phyloP scores from a whole-genome alignment of 1,284 basidiomycete species.

The Xerocomus amazonicus region DNA sequence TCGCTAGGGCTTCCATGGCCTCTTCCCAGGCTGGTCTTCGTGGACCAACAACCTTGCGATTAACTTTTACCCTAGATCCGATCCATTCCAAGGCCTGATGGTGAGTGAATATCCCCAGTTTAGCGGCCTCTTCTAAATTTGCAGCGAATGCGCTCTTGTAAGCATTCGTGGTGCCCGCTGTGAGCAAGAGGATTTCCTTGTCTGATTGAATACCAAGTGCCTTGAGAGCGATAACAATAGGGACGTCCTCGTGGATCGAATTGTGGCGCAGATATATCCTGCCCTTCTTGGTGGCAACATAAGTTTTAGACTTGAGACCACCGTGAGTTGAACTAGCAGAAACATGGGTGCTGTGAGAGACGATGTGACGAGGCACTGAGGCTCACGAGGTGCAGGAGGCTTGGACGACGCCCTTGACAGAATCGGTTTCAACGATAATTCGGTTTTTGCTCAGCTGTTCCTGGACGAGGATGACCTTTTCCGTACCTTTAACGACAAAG shows the following conservation, averaged over 20 bases:
- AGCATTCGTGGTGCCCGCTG: conserved; percentile 88
- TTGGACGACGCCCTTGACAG: conserved; percentile 88
- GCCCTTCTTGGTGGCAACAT: conserved; percentile 92
- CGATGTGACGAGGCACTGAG: neutral
- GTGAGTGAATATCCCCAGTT: conserved; percentile 86
- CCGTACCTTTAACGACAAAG: conserved; percentile 98
- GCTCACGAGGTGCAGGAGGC: conserved; percentile 95
- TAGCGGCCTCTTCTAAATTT: conserved; percentile 92
- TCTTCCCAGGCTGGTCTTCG: conserved; percentile 90
- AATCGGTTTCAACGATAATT: conserved; percentile 96
- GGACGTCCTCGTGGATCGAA: conserved; percentile 96
- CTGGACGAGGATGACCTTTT: conserved; percentile 99
- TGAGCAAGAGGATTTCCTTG: conserved; percentile 95
- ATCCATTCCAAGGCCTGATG: conserved; percentile 97
- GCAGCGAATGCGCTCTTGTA: conserved; percentile 89
- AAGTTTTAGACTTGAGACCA: conserved; percentile 98
- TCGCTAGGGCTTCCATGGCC: conserved; percentile 92
- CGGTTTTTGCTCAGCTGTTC: conserved; percentile 99
- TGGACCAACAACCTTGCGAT: conserved; percentile 74
- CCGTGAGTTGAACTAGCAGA: conserved; percentile 86
- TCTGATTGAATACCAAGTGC: conserved; percentile 96
- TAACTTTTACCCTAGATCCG: conserved; percentile 88
- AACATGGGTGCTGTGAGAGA: conserved; percentile 12
- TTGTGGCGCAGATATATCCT: conserved; percentile 98
- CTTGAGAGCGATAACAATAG: conserved; percentile 95